Evolutionary conservation across 2,329 filamentous ascomycete species (phyloP).

Genomic region (Mycocentrospora acerina): DNA sequence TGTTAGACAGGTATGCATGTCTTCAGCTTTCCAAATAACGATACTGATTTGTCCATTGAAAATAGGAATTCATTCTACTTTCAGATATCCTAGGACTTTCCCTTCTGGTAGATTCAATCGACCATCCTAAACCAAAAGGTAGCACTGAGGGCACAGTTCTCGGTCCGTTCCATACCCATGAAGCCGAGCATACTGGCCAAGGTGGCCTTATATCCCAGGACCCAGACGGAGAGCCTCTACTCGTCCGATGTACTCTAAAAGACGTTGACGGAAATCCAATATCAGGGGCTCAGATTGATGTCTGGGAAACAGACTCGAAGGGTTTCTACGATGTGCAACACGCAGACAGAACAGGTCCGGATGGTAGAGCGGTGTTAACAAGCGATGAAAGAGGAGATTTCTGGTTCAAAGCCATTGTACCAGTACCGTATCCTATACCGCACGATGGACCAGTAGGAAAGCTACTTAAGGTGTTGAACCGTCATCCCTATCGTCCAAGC

Average conservation of each 20-base stretch:
- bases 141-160: constrained; percentile 75
- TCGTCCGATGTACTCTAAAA: constrained; percentile 68
- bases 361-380: constrained; percentile 69
- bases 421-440: constrained; percentile 80
- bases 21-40: too few species aligned
- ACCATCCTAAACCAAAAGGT: constrained; percentile 70
- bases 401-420: constrained; percentile 77
- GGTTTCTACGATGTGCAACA: constrained; percentile 81
- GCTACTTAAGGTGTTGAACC: constrained; percentile 13
- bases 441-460: constrained; percentile 68
- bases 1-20: too few species aligned
- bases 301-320: constrained; percentile 78
- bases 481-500: constrained; percentile 22
- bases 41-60: too few species aligned
- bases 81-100: constrained; percentile 76
- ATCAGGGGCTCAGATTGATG: constrained; percentile 67
- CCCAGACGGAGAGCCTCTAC: constrained; percentile 64
- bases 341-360: constrained; percentile 59
- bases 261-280: constrained; percentile 65
- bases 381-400: constrained; percentile 71
- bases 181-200: constrained; percentile 56
- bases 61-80: constrained; percentile 79
- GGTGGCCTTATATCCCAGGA: constrained; percentile 66
- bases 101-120: constrained; percentile 74
- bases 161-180: constrained; percentile 77